Evolutionary conservation across 176 grass and related monocot species (phyloP), one percentile per base, ranked within the genome.

Genomic region (Eremochloa ophiuroides): DNA sequence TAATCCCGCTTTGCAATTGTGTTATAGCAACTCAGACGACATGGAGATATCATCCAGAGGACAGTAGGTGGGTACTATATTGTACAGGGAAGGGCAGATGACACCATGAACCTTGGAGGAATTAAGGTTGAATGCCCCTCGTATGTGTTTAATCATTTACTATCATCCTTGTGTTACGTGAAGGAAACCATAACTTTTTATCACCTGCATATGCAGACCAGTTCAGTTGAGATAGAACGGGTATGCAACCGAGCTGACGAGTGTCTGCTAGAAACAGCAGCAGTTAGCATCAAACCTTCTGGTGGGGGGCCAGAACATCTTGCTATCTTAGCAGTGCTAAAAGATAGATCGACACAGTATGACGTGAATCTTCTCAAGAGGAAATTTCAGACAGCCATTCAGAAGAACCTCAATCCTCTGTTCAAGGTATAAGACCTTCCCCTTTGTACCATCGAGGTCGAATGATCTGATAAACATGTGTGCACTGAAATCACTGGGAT

Each of bases 71-170:
- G 92, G 47, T 98, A 98, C 75, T 98, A 93, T 77, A 69, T 98
- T 30, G 90, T 94, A 38, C 95, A 89, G 69, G 95, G 95, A 7
- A 94, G 95, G 67, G 90, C 92, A n/a, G 92, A 98, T 47, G 95
- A 98, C 86, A 98, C 92, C 17, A 98, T 98, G 95, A 98, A 98
- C 82, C 92, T 98, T 69, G 95, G 95, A 71, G 95, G 95, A 62
- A 98, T 98, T 77, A 97, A 97, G 95, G 95, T 97, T 40, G 40
- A 44, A 16, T 1, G 12, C 71, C 56, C 30, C 3, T 3, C 46
- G 33, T 78, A 62, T 42, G 5, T 56, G 62, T 66, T 23, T 22
- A 37, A 15, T 28, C 28, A 1, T 6, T 41, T 37, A 5, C 62
- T 69, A 8, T 4, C 69, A 31, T 47, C 17, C 46, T n/a, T 71